Percentiles rank a stretch among this genome's conserved stretches.
phyloP scores from a whole-genome alignment of 257 asterid genomes.

The Salvia rosmarinus region DNA sequence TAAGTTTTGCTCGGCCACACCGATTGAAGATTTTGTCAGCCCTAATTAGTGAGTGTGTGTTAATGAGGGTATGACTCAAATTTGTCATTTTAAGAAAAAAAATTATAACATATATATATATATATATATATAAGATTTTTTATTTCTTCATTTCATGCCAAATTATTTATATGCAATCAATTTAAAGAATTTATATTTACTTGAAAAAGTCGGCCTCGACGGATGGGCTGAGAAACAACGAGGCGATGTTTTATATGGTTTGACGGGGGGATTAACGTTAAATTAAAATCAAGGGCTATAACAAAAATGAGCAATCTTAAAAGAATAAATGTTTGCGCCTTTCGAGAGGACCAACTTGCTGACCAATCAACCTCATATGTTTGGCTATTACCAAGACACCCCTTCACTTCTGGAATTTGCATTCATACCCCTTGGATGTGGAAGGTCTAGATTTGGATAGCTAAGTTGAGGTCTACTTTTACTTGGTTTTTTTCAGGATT shows the following conservation, averaged over 20 bases:
- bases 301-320: background rate
- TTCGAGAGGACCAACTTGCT: background rate
- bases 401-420: constrained; percentile 2
- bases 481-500: constrained; percentile 39
- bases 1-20: too few species aligned
- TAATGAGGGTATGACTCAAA: background rate
- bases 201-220: background rate
- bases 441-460: constrained; percentile 36
- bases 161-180: background rate
- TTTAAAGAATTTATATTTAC: background rate
- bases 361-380: background rate
- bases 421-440: constrained; percentile 18
- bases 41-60: background rate
- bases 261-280: background rate
- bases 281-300: background rate
- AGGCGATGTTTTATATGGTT: constrained; percentile 18
- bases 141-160: too few species aligned
- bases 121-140: too few species aligned
- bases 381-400: constrained; percentile 15
- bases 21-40: too few species aligned
- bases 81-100: too few species aligned
- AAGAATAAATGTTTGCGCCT: constrained; percentile 10
- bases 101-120: too few species aligned
- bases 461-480: constrained; percentile 42
- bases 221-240: background rate